A percentile compares a stretch with the other conserved stretches of the same genome.
These are phyloP conservation scores for Trifolium dubium DNA, from an alignment of 306 rosid species.

Conservation along the genomic window DNA sequence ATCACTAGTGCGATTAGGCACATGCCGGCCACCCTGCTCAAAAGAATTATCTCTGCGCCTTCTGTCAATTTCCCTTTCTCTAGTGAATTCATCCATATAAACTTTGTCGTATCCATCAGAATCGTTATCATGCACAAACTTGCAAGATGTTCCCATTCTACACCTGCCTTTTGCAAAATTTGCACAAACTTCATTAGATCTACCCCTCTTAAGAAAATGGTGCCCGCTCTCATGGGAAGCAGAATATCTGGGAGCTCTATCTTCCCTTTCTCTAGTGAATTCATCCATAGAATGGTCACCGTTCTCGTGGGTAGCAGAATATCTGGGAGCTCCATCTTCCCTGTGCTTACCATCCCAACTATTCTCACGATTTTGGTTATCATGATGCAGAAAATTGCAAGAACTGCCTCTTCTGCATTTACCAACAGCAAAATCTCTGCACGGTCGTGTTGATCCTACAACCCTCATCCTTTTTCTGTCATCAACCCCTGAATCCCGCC, in stretches of 20 bases:
- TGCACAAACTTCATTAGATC: conserved; percentile 60
- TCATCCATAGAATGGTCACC: conserved; percentile 53
- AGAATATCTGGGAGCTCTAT: conserved; percentile 64
- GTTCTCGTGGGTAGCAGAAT: conserved; percentile 53
- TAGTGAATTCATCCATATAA: conserved; percentile 56
- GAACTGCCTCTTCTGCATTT: conserved; percentile 87
- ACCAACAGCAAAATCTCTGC: conserved; percentile 83
- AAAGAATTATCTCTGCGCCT: conserved; percentile 69
- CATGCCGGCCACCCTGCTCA: conserved; percentile 69
- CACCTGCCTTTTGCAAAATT: conserved; percentile 82
- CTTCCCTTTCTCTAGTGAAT: conserved; percentile 54
- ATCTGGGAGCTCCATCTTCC: conserved; percentile 74
- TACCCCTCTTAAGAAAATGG: conserved; percentile 61
- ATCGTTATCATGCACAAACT: conserved; percentile 64
- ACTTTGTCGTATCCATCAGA: conserved; percentile 70
- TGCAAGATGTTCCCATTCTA: conserved; percentile 85
- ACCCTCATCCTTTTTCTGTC: conserved; percentile 75
- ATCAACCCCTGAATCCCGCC: conserved; percentile 66
- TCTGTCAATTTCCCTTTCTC: conserved; percentile 78
- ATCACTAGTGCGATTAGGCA: conserved; percentile 56
- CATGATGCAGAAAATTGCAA: conserved; percentile 81
- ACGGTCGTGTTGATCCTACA: conserved; percentile 61
- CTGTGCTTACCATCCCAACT: conserved; percentile 75
- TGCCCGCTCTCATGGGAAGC: conserved; percentile 59
- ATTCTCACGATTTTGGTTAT: conserved; percentile 63